Base-by-base conservation (phyloP, 345 rosid species). In the Gossypium sturtianum region DNA sequence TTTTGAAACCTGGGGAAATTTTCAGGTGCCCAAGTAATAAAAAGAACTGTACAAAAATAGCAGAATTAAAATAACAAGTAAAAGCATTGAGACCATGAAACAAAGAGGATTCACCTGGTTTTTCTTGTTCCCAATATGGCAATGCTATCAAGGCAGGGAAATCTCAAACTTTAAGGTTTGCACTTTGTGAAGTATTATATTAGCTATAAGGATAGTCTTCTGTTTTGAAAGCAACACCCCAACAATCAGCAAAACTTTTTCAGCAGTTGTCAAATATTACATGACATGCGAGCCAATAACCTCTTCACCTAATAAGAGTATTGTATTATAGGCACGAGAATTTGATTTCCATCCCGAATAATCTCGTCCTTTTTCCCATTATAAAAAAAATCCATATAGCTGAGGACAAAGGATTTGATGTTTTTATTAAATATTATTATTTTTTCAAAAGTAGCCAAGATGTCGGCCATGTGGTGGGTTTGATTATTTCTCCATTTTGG, bases 391-490 rank as follows among this genome's bases (percentile, higher is more conserved):
- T n/a, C 73, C 62, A 12, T 58, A 58, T 57, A 22, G 64, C 19
- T 71, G 49, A 34, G 65, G 74, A 71, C 65, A 38, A 47, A 23
- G 15, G 71, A 12, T 67, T 48, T 48, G 71, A 66, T 66, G 41
- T 34, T 34, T 34, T 45, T 45, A 47, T 67, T 48, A 11, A 11
- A 1, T 34, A 4, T 34, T 44, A n/a, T n/a, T 0, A 2, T 22
- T 7, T 22, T 13, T 47, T 22, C 38, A 3, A 49, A 25, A 68
- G 41, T 15, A 43, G 54, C 75, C 65, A 22, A 57, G 45, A 3
- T 58, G 41, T 72, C 22, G 66, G 75, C 66, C 75, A 72, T 72
- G 75, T 72, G 75, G 66, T 57, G 63, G 74, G 58, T 70, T 72
- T 23, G 65, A 12, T 58, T 41, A 2, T 19, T 58, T 71, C 58